Evolutionary conservation across 257 asterid species (phyloP).

Genomic region (Galeopsis tetrahit): DNA sequence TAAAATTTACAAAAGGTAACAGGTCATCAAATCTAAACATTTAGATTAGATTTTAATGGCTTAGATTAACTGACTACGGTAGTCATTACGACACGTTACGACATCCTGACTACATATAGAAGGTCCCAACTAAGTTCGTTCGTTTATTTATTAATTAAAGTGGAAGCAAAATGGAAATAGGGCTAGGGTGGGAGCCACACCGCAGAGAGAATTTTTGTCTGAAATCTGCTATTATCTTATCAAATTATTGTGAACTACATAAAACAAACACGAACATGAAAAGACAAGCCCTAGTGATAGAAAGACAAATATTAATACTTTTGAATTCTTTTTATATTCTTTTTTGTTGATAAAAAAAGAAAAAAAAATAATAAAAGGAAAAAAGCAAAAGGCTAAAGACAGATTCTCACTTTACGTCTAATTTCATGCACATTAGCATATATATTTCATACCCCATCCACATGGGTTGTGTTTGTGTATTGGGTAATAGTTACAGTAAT

Average conservation of each 20-base stretch:
- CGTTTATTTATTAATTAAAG: neutral
- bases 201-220: constrained; percentile 37
- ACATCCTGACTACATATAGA: no score
- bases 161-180: constrained; percentile 21
- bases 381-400: constrained; percentile 46
- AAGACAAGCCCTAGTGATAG: constrained; percentile 44
- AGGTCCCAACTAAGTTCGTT: no score
- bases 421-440: constrained; percentile 37
- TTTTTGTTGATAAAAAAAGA: neutral
- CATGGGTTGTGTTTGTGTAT: constrained; percentile 33
- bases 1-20: no score
- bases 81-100: no score
- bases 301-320: constrained; percentile 45
- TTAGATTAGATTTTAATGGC: no score
- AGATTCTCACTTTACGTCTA: constrained; percentile 52
- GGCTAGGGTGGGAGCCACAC: constrained; percentile 29
- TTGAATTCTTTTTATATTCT: constrained; percentile 21
- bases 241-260: constrained; percentile 30
- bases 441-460: constrained; percentile 29
- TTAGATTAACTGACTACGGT: no score
- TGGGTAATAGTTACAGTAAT: neutral
- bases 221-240: constrained; percentile 28
- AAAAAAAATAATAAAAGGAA: constrained; percentile 7
- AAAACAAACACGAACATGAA: constrained; percentile 41
- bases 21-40: no score